Percentiles rank a stretch among this genome's conserved stretches.
Evolutionary conservation across 441 rosid genomes (phyloP).

Genomic region (Flueggea neowawraea): DNA sequence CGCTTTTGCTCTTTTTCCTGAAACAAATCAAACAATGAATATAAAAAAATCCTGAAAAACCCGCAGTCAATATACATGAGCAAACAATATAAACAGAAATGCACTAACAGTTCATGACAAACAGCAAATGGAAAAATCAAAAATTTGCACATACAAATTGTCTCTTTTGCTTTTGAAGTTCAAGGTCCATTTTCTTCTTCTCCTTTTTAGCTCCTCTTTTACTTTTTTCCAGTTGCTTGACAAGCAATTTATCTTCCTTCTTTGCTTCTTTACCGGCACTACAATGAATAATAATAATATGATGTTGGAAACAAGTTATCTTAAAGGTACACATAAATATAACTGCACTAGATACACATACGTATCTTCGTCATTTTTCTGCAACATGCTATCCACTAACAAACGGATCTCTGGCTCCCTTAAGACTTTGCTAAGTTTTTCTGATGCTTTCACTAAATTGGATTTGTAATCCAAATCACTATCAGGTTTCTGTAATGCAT

Average conservation of each 20-base stretch:
- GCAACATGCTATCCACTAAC: conserved; percentile 43
- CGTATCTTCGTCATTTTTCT: conserved; percentile 54
- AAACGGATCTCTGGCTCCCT: conserved; percentile 58
- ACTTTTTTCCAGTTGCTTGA: conserved; percentile 65
- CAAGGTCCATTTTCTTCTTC: conserved; percentile 65
- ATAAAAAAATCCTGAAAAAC: background rate
- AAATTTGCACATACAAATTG: conserved; percentile 13
- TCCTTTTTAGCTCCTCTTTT: conserved; percentile 71
- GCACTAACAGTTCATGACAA: background rate
- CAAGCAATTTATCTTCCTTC: conserved; percentile 50
- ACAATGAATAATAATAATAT: conserved; percentile 1
- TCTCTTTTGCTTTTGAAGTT: conserved; percentile 53
- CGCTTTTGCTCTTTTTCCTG: conserved; percentile 78
- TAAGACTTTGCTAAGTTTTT: conserved; percentile 59
- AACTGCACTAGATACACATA: conserved; percentile 30
- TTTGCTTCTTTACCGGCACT: conserved; percentile 71
- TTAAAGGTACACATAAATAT: conserved; percentile 6
- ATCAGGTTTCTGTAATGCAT: conserved; percentile 44
- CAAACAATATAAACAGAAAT: background rate
- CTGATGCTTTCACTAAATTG: conserved; percentile 48
- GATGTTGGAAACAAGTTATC: background rate
- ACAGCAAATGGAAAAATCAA: too few species aligned
- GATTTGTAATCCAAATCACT: conserved; percentile 25
- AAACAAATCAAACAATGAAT: conserved; percentile 4
- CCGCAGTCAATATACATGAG: background rate